Base-by-base conservation (phyloP, 345 rosid species). In the Arabis alpina region DNA sequence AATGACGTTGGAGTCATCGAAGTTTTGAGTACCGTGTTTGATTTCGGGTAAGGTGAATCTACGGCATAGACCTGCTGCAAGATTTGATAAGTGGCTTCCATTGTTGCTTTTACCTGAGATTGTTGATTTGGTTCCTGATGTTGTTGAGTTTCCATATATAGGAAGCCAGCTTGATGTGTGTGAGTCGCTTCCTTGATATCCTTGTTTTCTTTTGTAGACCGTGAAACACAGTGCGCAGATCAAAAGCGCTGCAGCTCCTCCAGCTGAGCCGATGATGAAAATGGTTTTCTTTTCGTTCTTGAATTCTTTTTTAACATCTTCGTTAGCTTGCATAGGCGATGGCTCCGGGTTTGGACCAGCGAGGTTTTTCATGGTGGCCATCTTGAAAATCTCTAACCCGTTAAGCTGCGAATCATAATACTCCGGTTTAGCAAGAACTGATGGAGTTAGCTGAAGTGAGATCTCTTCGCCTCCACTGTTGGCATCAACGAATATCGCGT, bases 311-410 rank as follows among this genome's bases (percentile, higher is more conserved):
- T 66, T 68, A 2, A 64, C 62, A 39, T 68, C 70, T 7, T 80
- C 74, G 43, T 75, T 52, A 12, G 74, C 78, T 49, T 83, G 87
- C 89, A 89, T 77, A 11, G 69, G 72, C 0, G 97, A 88, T 8
- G 77, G 79, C 60, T 80, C 52, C 1, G 97, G 93, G 73, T 92
- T 89, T 3, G 77, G 83, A 19, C 97, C 96, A 0, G 88, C 96
- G 44, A 94, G 68, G 61, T 74, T 85, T 61, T 74, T 79, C 40
- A 37, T 72, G n/a, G 64, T 50, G 10, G 70, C 79, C 43, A 88
- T 79, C 84, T 93, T 91, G 79, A 91, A 87, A 34, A 93, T 76
- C 80, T 93, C 96, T 19, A 91, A n/a, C 8, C 94, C 94, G 51
- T 85, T 93, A 16, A 91, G 81, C 13, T 77, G 40, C 0, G 91